Conservation (phyloP, 2,329 filamentous ascomycete genomes). For the Bipolaris sorokiniana region DNA sequence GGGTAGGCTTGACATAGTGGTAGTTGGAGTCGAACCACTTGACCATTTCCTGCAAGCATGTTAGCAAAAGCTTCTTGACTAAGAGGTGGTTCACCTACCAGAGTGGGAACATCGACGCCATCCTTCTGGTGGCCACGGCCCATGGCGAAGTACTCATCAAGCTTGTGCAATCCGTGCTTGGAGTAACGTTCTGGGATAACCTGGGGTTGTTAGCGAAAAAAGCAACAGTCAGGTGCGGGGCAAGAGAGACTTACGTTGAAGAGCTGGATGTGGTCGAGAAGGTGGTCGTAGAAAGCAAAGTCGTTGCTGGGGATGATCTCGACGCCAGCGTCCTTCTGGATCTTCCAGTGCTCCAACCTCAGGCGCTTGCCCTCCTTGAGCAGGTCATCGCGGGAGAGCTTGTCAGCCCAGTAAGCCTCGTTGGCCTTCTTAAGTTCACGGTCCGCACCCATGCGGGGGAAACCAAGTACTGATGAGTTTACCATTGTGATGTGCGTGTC, state of each 20-base stretch:
- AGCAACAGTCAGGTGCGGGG: neutral
- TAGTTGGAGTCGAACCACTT: constrained; percentile 99
- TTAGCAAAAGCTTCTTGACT: constrained; percentile 27
- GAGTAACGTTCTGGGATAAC: constrained; percentile 92
- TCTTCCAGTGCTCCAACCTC: constrained; percentile 97
- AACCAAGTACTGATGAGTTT: constrained; percentile 82
- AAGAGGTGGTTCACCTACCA: constrained; percentile 57
- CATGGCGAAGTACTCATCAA: constrained; percentile 99
- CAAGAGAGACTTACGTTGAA: constrained; percentile 75
- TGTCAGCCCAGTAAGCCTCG: constrained; percentile 96
- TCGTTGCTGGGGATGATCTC: constrained; percentile 99
- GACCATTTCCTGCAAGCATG: constrained; percentile 79
- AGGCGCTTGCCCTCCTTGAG: constrained; percentile 96
- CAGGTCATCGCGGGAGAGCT: constrained; percentile 89
- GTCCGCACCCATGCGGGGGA: constrained; percentile 97
- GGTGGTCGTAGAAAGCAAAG: constrained; percentile 98
- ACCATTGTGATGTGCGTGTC: constrained; percentile 51
- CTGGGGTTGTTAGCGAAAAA: constrained; percentile 54
- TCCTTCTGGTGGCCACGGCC: constrained; percentile 97
- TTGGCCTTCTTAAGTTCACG: constrained; percentile 99
- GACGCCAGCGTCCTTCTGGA: constrained; percentile 98
- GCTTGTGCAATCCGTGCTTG: constrained; percentile 80
- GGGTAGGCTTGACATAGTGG: constrained; percentile 99
- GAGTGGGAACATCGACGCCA: constrained; percentile 86
- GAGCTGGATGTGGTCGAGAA: constrained; percentile 97